These are phyloP conservation scores for Magnaporthiopsis poae DNA, from an alignment of 2,329 filamentous ascomycete genomes.

Conservation along the genomic window DNA sequence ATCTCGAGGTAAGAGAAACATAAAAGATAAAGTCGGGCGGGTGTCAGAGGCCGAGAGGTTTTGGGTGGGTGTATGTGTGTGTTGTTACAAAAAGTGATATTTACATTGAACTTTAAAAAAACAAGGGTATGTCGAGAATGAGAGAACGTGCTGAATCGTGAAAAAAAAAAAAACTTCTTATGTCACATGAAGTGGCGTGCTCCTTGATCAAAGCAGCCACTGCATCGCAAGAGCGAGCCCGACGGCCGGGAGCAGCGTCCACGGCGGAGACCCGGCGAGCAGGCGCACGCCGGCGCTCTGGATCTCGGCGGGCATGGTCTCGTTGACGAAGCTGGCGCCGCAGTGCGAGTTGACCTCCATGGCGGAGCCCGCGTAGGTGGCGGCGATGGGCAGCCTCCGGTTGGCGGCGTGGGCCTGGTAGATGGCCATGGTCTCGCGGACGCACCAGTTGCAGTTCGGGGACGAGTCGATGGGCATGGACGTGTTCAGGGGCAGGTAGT, in stretches of 20 bases:
- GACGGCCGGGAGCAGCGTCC: background rate
- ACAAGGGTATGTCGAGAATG: background rate
- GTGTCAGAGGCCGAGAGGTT: background rate
- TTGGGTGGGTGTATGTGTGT: background rate
- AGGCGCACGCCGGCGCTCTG: constrained; percentile 5
- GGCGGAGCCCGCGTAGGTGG: constrained; percentile 63
- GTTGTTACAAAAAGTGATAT: background rate
- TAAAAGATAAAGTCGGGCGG: background rate
- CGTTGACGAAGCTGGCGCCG: constrained; percentile 48
- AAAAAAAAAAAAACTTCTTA: too few species aligned
- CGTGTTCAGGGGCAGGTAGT: constrained; percentile 74
- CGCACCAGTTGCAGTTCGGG: constrained; percentile 68
- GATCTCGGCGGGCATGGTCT: constrained; percentile 34
- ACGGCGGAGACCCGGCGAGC: too few species aligned
- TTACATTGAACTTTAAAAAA: background rate
- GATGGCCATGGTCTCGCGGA: constrained; percentile 71
- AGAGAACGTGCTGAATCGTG: background rate
- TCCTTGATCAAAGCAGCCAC: background rate
- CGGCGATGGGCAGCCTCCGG: constrained; percentile 53
- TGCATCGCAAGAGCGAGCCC: background rate
- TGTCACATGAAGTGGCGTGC: background rate
- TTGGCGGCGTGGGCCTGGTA: constrained; percentile 62
- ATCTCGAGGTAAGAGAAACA: background rate
- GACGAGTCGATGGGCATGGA: constrained; percentile 54
- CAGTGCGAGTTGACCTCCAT: constrained; percentile 60